Evolutionary conservation across 768 basidiomycete species (phyloP), one percentile per base, ranked within the genome.

Genomic region (Mrakia gelida): DNA sequence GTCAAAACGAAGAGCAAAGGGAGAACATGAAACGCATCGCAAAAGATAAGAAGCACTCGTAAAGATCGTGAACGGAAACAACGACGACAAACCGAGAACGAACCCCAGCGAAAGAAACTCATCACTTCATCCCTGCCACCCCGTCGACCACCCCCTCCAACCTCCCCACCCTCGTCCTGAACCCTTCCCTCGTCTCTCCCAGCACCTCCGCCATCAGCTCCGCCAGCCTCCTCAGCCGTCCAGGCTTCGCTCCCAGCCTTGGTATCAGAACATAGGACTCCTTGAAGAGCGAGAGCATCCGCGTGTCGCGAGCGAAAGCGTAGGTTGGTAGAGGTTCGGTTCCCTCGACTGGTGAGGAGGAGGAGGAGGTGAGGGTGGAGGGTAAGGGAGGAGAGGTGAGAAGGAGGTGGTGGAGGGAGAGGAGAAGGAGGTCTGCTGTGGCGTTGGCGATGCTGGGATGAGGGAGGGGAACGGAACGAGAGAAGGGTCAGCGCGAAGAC

Each of bases 261-360:
- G 67, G 67, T 2, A 70, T 43, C 5, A 13, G 34, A 6, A 15
- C 16, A 41, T 26, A 88, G 8, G 85, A 85, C 77, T 84, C 84
- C 67, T 81, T 82, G 77, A 88, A 72, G 80, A 79, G 41, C 83
- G 83, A 43, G 86, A 78, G 76, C 82, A 87, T 81, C 34, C 95
- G 89, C 79, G 94, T 91, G 84, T 98, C 96, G 30, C 96, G 89
- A 63, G 95, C 96, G 82, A 98, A 98, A 81, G 91, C 94, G 80
- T 92, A 95, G n/a, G 90, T 88, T 92, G 93, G 81, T 28, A 82
- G 43, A 23, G 77, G 41, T 30, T 72, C 49, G 23, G 72, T 52
- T 21, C 49, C 49, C 21, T 52, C 49, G 16, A 21, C 18, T 5
- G 49, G 49, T 21, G 49, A 52, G 34, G 26, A 71, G 34, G 26